Base-by-base conservation (phyloP, 31 red algal genomes). In the Asparagopsis taxiformis region DNA sequence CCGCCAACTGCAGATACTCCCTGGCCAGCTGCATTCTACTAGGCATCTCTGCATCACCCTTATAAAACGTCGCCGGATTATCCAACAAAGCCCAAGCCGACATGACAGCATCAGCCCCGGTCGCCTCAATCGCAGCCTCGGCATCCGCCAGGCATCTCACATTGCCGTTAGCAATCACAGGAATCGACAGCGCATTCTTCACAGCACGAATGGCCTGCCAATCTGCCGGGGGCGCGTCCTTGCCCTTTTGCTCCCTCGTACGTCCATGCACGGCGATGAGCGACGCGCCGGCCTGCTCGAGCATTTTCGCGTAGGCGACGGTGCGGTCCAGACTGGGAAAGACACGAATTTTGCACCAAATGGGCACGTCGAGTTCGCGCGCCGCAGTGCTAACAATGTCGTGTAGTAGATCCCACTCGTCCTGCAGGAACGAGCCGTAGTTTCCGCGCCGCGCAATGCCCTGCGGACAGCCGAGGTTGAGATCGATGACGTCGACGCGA, bases 391-490 rank as follows among this genome's bases (percentile, higher is more conserved):
- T 31, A 10, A 98, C 86, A 37, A 98, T 50, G 16, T 56, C 53
- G 38, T 37, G 29, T 4, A 98, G 48, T 2, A 94, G 59, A 8
- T 62, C 57, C 72, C 85, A 80, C 1, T 98, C 78, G 32, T 98
- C 95, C 70, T 86, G 78, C 44, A 98, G 64, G 60, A 93, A 98
- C 0, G 95, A 69, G 11, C 95, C 95, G 56, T 98, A 98, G 7
- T 62, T 59, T 6, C 95, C 95, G 25, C 75, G 62, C 34, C 79
- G 67, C 31, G 95, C 95, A 57, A 98, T 98, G 23, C 89, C 78
- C 75, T 98, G 95, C 43, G 95, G 95, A 58, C 95, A 98, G 21
- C 95, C 95, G 3, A 93, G 72, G 48, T 98, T 98, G 9, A 98
- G 62, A 31, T 98, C 95, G 0, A 98, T 67, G 0, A 72, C 91